Evolutionary conservation across 352 stramenopile species (phyloP), one percentile per base, ranked within the genome.

Genomic region (Elongisporangium undulatum): DNA sequence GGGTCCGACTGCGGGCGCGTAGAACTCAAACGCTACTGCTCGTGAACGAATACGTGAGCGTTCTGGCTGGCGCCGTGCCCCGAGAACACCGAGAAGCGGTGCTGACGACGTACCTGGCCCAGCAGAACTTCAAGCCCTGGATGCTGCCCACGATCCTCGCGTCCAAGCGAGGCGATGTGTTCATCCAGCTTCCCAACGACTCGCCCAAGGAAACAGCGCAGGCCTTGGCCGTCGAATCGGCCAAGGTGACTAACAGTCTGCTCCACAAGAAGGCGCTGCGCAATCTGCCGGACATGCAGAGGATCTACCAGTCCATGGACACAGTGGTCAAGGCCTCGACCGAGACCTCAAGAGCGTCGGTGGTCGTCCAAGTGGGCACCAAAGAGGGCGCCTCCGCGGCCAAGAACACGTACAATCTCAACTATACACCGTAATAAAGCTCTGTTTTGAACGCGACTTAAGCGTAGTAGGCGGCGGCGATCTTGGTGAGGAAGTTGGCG

Each of bases 1-100:
- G 65, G 61, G 61, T 82, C 12, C 68, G 72, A 4, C 65, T 61
- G 0, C 75, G 73, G 7, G 51, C 51, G 10, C 57, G 67, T 7
- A 51, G 56, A 3, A 63, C 62, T 12, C 24, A 60, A 3, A 60
- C 69, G 20, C 52, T 80, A 0, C 56, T 81, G 5, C 62, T 72
- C 60, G 69, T 77, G 4, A 69, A 77, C 56, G 65, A 84, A 38
- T 68, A 68, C 23, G 69, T 79, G 6, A 63, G 63, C 29, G 69
- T 75, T 16, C 63, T 81, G 38, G 67, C 69, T 3, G 23, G 58
- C 0, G 67, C 58, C 2, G 72, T 84, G 45, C 68, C 72, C 2
- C 53, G 54, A 1, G 54, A 62, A 1, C 56, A 74, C 23, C 71
- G 72, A 4, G 62, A 74, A 55, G 51, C 53, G 2, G 65, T 74